Base-by-base conservation (phyloP, 768 basidiomycete genomes). In the Guyanaporus albipodus region DNA sequence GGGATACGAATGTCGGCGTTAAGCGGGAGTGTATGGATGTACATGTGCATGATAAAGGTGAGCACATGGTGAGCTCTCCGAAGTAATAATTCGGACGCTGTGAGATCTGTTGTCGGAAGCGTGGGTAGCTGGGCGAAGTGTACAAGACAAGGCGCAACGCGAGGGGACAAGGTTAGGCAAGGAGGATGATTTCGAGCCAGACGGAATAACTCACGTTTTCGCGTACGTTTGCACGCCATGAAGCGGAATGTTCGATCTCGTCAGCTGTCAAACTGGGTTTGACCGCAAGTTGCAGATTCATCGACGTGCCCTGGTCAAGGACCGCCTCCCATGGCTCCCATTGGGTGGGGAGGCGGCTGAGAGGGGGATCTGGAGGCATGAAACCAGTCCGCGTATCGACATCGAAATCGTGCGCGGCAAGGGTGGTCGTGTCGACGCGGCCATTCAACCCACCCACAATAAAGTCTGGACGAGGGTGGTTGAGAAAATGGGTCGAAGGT, bases 321-420 rank as follows among this genome's bases (percentile, higher is more conserved):
- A 64, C 61, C 9, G 58, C 63, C 62, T 95, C 91, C 92, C 90
- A 97, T 36, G 69, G 59, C 35, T 80, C 82, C 79, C 81, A 95
- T 44, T 68, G 62, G 1, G 32, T 46, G 0, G 84, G 82, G 2
- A 95, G 74, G 18, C 85, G 77, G 7, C 68, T 55, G 0, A 85
- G 63, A 2, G 92, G 92, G 0, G 82, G 78, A 12, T 79, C 72
- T 0, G 87, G 84, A 3, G 94, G 88, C 80, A 97, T 85, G 66
- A 98, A 97, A 0, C 95, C 94, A 0, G 91, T 91, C 14, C 82
- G 73, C 9, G 85, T 83, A 63, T 94, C 91, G 49, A 98, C 88
- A 63, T 97, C 92, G 71, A 91, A 98, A 72, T 88, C 87, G 54
- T 87, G 85, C 3, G 85, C 83, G 9, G 87, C 85, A 48, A 87